phyloP scores from a whole-genome alignment of 805 yeast genomes.

The Suhomyces faveliae region DNA sequence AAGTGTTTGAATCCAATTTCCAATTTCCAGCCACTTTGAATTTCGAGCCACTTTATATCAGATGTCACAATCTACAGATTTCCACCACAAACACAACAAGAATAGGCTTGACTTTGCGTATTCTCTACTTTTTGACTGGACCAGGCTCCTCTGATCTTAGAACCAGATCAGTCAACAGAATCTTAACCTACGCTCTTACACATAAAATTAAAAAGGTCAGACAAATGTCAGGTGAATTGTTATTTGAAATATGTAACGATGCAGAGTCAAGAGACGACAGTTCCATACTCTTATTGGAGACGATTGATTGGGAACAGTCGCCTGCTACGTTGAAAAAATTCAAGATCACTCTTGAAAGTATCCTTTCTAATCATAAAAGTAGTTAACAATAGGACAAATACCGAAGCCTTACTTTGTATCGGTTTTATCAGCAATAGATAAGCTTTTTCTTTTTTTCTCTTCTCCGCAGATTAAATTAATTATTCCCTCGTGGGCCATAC shows the following conservation, averaged over 20 bases:
- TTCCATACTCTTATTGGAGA: slow-evolving; percentile 8
- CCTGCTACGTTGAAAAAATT: slow-evolving; percentile 5
- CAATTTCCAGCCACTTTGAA: slow-evolving; percentile 28
- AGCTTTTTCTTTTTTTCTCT: background rate
- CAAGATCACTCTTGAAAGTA: slow-evolving; percentile 5
- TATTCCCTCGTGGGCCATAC: background rate
- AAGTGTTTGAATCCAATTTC: slow-evolving; percentile 39
- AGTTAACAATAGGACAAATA: background rate
- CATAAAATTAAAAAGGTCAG: slow-evolving; percentile 36
- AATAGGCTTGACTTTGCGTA: slow-evolving; percentile 37
- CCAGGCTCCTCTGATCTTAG: slow-evolving; percentile 8
- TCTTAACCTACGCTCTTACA: slow-evolving; percentile 26
- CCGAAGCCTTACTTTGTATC: background rate
- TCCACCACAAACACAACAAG: slow-evolving; percentile 42
- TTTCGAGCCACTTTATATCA: slow-evolving; percentile 39
- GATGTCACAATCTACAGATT: slow-evolving; percentile 57
- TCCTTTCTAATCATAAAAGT: background rate
- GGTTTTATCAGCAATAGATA: background rate
- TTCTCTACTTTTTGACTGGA: slow-evolving; percentile 42
- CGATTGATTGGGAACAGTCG: slow-evolving; percentile 16
- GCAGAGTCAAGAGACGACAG: background rate
- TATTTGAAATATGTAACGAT: slow-evolving; percentile 38
- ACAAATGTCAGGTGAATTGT: slow-evolving; percentile 38
- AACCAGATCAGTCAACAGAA: slow-evolving; percentile 15
- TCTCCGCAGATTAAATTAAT: background rate